These are phyloP conservation scores for Inga leiocalycina DNA, from an alignment of 306 rosid species.

Conservation along the genomic window DNA sequence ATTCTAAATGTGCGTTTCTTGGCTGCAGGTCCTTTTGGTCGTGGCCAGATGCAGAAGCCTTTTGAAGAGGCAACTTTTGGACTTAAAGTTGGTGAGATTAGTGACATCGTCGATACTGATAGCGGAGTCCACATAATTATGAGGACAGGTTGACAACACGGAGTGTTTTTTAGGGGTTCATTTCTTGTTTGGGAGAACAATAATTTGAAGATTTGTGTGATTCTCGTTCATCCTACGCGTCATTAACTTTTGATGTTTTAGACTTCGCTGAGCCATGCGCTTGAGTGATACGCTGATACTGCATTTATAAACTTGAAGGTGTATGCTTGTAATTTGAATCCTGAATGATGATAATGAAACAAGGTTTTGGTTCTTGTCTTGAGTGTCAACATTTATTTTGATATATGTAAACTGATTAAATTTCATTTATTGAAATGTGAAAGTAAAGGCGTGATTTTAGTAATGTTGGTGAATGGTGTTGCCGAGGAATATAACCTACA, in stretches of 20 bases:
- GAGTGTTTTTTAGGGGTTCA: slow-evolving; percentile 6
- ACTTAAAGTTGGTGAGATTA: slow-evolving; percentile 83
- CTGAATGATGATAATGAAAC: not conserved
- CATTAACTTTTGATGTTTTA: slow-evolving; percentile 37
- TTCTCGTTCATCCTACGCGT: slow-evolving; percentile 34
- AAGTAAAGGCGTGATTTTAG: not conserved
- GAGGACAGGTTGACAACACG: slow-evolving; percentile 62
- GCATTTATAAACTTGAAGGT: slow-evolving; percentile 31
- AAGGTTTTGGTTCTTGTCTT: slow-evolving; percentile 28
- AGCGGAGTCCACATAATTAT: slow-evolving; percentile 91
- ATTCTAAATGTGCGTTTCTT: slow-evolving; percentile 23
- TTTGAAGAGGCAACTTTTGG: slow-evolving; percentile 84
- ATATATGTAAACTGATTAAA: not conserved
- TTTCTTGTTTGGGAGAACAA: slow-evolving; percentile 29
- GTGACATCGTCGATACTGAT: slow-evolving; percentile 91
- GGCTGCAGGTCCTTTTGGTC: slow-evolving; percentile 85
- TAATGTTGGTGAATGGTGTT: not conserved
- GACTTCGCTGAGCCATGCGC: slow-evolving; percentile 38
- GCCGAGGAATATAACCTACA: not conserved
- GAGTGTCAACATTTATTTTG: not conserved
- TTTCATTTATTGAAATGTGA: not conserved
- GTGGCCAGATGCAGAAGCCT: slow-evolving; percentile 98
- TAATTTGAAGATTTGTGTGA: slow-evolving; percentile 29
- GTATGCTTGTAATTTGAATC: slow-evolving; percentile 46
- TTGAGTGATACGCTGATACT: slow-evolving; percentile 32